Conservation (phyloP, 2,329 filamentous ascomycete species). For the Eutypa lata region DNA sequence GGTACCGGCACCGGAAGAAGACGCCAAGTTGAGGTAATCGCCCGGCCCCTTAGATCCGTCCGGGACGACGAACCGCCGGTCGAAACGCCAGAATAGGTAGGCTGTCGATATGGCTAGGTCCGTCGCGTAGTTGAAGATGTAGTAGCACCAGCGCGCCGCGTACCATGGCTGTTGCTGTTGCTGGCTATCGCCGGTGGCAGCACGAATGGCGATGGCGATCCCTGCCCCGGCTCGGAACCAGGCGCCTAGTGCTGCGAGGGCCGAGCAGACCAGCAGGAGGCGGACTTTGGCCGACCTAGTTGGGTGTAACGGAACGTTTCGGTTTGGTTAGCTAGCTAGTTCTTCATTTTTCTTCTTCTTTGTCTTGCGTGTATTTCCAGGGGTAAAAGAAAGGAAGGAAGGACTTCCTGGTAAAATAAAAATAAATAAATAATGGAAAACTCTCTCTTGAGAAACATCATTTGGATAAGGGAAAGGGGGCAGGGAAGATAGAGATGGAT, state of each 20-base stretch:
- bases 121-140: slow-evolving; percentile 73
- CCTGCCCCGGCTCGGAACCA: slow-evolving; percentile 61
- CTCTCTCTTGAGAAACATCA: no score
- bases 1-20: no score
- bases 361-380: no score
- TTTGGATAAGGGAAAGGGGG: no score
- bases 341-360: no score
- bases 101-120: slow-evolving; percentile 68
- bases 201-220: slow-evolving; percentile 39
- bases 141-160: slow-evolving; percentile 70
- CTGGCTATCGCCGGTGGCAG: slow-evolving; percentile 44
- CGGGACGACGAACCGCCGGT: slow-evolving; percentile 72
- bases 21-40: no score
- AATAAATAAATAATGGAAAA: no score
- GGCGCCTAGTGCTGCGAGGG: slow-evolving; percentile 65
- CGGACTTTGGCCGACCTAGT: slow-evolving; percentile 53
- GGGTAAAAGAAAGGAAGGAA: no score
- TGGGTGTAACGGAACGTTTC: no score
- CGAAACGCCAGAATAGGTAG: slow-evolving; percentile 67
- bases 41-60: slow-evolving; percentile 60
- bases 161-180: slow-evolving; percentile 50
- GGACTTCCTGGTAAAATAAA: no score
- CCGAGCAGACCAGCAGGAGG: slow-evolving; percentile 57
- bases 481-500: no score
- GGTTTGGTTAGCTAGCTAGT: no score